Conservation (phyloP, 768 basidiomycete genomes). For the Pleurotus djamor region DNA sequence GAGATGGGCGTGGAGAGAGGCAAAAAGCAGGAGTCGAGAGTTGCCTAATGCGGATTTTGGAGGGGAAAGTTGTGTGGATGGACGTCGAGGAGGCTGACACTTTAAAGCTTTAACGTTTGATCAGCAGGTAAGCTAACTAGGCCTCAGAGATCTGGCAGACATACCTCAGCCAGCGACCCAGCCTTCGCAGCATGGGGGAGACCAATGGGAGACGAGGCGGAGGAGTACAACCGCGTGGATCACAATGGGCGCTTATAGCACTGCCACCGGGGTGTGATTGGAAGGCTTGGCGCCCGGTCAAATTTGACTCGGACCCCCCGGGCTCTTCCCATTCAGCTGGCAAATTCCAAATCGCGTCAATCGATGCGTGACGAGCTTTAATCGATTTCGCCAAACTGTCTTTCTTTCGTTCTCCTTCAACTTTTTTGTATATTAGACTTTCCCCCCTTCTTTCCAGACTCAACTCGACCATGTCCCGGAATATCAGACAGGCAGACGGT, state of each 20-base stretch:
- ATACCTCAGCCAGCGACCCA: neutral
- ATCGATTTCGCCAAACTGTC: constrained; percentile 13
- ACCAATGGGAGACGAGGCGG: neutral
- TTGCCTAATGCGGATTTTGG: too few relatives aligned
- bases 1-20: too few relatives aligned
- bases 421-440: constrained; percentile 14
- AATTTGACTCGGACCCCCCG: neutral
- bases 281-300: neutral
- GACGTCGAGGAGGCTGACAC: too few relatives aligned
- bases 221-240: neutral
- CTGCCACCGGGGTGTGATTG: neutral
- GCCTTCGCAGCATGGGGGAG: neutral
- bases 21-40: too few relatives aligned
- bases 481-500: constrained; percentile 47
- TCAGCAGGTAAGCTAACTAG: too few relatives aligned
- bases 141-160: neutral
- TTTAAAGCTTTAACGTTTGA: too few relatives aligned
- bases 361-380: constrained; percentile 7
- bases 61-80: too few relatives aligned
- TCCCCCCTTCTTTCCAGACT: neutral
- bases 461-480: constrained; percentile 44
- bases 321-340: neutral
- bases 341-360: constrained; percentile 9
- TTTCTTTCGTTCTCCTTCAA: constrained; percentile 2
- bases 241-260: neutral